phyloP scores from a whole-genome alignment of 768 basidiomycete species.

The Agrocybe praecox region DNA sequence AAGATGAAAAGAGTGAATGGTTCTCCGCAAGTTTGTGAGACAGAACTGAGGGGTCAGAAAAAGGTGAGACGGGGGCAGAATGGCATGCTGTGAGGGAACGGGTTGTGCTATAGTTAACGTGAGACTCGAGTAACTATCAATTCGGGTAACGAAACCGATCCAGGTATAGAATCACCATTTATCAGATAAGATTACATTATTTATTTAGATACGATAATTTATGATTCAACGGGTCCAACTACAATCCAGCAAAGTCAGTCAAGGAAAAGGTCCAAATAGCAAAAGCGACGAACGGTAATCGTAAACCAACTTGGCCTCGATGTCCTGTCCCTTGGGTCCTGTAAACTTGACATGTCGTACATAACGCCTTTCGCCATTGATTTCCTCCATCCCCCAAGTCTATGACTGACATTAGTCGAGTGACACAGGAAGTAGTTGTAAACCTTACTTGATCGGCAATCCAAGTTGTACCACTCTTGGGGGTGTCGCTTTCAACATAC shows the following conservation, averaged over 20 bases:
- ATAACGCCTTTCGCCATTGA: slow-evolving; percentile 63
- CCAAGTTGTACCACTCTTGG: slow-evolving; percentile 65
- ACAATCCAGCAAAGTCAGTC: not conserved
- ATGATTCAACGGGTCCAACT: slow-evolving; percentile 17
- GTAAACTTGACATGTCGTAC: slow-evolving; percentile 64
- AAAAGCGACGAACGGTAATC: slow-evolving; percentile 58
- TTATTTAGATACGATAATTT: not conserved
- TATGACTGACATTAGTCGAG: slow-evolving; percentile 37
- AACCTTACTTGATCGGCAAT: slow-evolving; percentile 58
- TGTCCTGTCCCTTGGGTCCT: slow-evolving; percentile 58
- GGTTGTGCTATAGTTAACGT: not conserved
- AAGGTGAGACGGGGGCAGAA: not conserved
- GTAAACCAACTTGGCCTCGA: slow-evolving; percentile 61
- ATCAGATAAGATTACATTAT: slow-evolving; percentile 7
- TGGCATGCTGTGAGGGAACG: not conserved
- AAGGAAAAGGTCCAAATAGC: slow-evolving; percentile 35
- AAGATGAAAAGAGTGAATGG: not conserved
- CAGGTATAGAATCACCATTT: not conserved
- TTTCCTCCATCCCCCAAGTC: slow-evolving; percentile 67
- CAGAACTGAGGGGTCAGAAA: not conserved
- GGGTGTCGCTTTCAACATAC: slow-evolving; percentile 59
- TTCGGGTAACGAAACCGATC: not conserved
- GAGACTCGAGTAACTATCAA: not conserved
- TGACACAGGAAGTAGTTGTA: slow-evolving; percentile 45
- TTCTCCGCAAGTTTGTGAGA: slow-evolving; percentile 2